A percentile compares a stretch with the other conserved stretches of the same genome.
Conservation (phyloP, 73 alveolate species). For the Symbiodinium natans region DNA sequence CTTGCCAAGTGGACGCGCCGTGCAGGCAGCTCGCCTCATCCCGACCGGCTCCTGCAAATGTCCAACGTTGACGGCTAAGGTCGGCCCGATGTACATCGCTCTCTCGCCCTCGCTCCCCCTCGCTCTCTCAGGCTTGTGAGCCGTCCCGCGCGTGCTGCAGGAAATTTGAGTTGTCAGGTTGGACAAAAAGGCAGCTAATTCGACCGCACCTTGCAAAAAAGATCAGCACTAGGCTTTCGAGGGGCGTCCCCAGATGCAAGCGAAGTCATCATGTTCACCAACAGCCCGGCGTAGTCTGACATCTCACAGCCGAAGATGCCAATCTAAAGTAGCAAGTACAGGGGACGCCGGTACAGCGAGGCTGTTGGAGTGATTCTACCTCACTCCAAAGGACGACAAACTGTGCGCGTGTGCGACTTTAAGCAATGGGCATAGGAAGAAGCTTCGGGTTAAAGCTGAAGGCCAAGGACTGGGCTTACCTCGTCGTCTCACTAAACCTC, state of each 20-base stretch:
- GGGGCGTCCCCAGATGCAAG: background rate
- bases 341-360: too few relatives aligned
- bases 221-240: background rate
- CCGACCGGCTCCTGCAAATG: background rate
- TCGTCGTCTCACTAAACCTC: too few relatives aligned
- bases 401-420: too few relatives aligned
- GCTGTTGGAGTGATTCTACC: background rate
- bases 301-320: too few relatives aligned
- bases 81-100: background rate
- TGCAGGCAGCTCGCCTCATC: background rate
- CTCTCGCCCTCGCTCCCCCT: too few relatives aligned
- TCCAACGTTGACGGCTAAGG: background rate
- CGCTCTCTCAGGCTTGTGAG: background rate
- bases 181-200: background rate
- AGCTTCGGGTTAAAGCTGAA: too few relatives aligned
- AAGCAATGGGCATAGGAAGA: too few relatives aligned
- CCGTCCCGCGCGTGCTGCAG: background rate
- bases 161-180: background rate
- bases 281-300: too few relatives aligned
- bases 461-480: too few relatives aligned
- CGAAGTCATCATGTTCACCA: too few relatives aligned
- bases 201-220: conserved; percentile 2
- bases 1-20: background rate
- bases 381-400: background rate
- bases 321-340: too few relatives aligned